Base-by-base conservation (phyloP, 805 yeast genomes). In the Danielozyma ontarioensis region DNA sequence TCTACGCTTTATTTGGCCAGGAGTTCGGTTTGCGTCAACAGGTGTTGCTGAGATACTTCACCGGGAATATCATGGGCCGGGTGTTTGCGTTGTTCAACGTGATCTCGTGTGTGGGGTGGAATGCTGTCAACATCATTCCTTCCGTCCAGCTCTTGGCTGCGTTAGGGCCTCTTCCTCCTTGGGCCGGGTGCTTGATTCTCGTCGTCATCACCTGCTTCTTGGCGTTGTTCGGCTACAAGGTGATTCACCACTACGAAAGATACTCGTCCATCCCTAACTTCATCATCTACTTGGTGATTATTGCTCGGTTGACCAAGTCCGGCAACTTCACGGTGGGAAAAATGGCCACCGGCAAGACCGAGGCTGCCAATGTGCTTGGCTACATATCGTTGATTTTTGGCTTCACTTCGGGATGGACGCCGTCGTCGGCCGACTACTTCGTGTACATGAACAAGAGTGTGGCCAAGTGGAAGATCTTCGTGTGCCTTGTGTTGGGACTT, bases 111-210 rank as follows among this genome's bases (percentile, higher is more conserved):
- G 41, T 58, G 26, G 63, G 63, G 10, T 58, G 65, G 64, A 55
- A 55, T 35, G 59, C 61, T 11, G 50, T 59, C 25, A 59, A 59
- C 31, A 42, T 49, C 26, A 45, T 59, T 26, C 55, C 55, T 15
- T 50, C 57, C 25, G 64, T 51, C 19, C 61, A 57, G 31, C 46
- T 59, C 34, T 40, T 59, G 12, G 41, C 41, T 8, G 43, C 57
- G 4, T 45, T 58, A 22, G 57, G 59, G 3, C 48, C 48, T 4
- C 41, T 57, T 22, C 64, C 64, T 5, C 54, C 62, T 6, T 56
- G 61, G 61, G 62, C 53, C 8, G 62, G 62, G 5, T 58, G 62
- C 42, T 40, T 59, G 38, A 53, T 59, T n/a, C 45, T 59, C 13
- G 60, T 58, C 11, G 38, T 57, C 8, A 36, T 49, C 23, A 58